These are phyloP conservation scores for Chaetomiaceae sp. DNA, from an alignment of 2,329 filamentous ascomycete species.

Conservation along the genomic window DNA sequence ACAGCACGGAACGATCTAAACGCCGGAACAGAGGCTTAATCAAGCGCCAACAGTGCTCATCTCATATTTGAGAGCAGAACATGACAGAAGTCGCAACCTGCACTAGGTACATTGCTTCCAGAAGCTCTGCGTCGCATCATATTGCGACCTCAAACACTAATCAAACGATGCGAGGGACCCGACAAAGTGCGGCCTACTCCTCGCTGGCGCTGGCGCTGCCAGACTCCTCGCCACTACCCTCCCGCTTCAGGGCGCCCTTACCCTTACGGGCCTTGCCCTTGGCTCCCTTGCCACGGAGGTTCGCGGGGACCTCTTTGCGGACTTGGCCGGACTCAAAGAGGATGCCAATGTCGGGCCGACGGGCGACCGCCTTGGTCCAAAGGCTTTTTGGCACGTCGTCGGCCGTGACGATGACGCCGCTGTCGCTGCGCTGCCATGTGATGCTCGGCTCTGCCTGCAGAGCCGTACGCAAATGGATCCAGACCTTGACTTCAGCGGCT, in stretches of 20 bases:
- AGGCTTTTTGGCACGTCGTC: conserved; percentile 34
- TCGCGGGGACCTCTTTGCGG: conserved; percentile 40
- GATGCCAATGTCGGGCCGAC: conserved; percentile 39
- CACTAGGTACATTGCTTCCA: too few relatives aligned
- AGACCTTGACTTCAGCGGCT: conserved; percentile 41
- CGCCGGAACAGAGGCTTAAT: too few relatives aligned
- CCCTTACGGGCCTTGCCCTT: conserved; percentile 41
- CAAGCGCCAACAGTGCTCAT: too few relatives aligned
- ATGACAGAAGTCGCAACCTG: too few relatives aligned
- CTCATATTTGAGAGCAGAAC: too few relatives aligned
- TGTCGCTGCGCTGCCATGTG: conserved; percentile 37
- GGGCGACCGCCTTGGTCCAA: conserved; percentile 41
- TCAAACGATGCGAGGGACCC: too few relatives aligned
- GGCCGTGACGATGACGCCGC: conserved; percentile 35
- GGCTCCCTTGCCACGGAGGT: conserved; percentile 38
- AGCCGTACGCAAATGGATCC: conserved; percentile 36
- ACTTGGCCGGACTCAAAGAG: conserved; percentile 42
- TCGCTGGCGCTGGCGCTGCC: conserved; percentile 33
- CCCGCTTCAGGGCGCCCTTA: conserved; percentile 25
- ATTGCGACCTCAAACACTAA: too few relatives aligned
- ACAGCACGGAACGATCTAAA: too few relatives aligned
- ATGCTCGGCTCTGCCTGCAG: conserved; percentile 34
- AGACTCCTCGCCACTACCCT: conserved; percentile 31
- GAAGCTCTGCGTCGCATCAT: too few relatives aligned
- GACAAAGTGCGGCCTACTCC: too few relatives aligned